Percentiles rank a stretch among this genome's conserved stretches.
Evolutionary conservation across 1,284 basidiomycete genomes (phyloP).

Genomic region (Agroathelia rolfsii): DNA sequence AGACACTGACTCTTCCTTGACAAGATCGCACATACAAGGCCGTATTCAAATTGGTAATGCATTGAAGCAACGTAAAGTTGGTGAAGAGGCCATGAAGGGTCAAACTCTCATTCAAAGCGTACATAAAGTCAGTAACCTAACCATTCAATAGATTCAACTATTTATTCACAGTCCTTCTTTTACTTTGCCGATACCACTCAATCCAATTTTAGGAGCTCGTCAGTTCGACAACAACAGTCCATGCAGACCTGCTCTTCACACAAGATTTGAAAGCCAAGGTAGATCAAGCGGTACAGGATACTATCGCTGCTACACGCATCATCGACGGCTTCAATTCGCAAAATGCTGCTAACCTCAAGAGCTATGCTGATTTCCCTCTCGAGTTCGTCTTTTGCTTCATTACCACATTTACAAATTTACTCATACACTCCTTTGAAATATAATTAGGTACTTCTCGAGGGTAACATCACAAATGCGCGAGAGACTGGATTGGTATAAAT

Average conservation of each 20-base stretch:
- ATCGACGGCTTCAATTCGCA: conserved; percentile 68
- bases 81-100: conserved; percentile 63
- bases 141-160: conserved; percentile 1
- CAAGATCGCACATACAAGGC: conserved; percentile 65
- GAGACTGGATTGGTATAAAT: conserved; percentile 65
- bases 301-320: conserved; percentile 60
- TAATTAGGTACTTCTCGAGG: conserved; percentile 58
- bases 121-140: conserved; percentile 44
- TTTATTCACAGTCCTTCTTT: conserved; percentile 2
- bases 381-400: conserved; percentile 41
- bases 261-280: conserved; percentile 62
- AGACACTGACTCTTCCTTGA: conserved; percentile 6
- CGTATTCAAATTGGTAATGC: conserved; percentile 71
- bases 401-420: not conserved
- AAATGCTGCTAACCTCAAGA: conserved; percentile 57
- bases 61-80: conserved; percentile 64
- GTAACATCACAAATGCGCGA: conserved; percentile 64
- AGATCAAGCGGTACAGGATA: conserved; percentile 69
- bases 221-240: conserved; percentile 50
- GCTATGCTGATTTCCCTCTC: conserved; percentile 70
- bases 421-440: conserved; percentile 4
- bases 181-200: not conserved
- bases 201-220: conserved; percentile 41
- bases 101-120: conserved; percentile 56
- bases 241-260: conserved; percentile 55